A percentile compares a stretch with the other conserved stretches of the same genome.
Evolutionary conservation across 371 early-diverging fungal species (phyloP).

Genomic region (Umbelopsis sp.): DNA sequence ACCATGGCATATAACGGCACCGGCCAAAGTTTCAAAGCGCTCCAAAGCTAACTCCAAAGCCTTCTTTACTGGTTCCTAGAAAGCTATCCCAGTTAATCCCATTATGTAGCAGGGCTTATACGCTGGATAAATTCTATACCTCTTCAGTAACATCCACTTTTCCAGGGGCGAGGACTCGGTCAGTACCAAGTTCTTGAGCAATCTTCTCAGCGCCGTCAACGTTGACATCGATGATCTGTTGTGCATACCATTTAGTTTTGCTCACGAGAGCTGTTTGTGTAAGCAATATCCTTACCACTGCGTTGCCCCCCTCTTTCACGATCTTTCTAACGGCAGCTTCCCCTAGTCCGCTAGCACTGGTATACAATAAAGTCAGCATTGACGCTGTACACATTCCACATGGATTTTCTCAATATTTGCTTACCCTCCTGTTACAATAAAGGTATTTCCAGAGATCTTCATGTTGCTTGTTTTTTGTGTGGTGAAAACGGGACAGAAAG

Average conservation of each 20-base stretch:
- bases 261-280: not conserved
- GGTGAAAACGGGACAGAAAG: not conserved
- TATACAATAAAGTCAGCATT: not conserved
- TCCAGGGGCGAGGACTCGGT: conserved; percentile 44
- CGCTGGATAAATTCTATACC: conserved; percentile 22
- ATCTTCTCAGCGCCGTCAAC: conserved; percentile 27
- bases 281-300: conserved; percentile 25
- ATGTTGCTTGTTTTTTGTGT: conserved; percentile 7
- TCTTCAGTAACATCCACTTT: conserved; percentile 52
- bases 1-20: conserved; percentile 57
- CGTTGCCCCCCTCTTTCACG: conserved; percentile 29
- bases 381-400: not conserved
- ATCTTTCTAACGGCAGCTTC: conserved; percentile 32
- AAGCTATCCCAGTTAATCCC: no score
- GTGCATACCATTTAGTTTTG: not conserved
- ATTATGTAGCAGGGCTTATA: no score
- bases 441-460: conserved; percentile 29
- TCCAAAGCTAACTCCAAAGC: conserved; percentile 38
- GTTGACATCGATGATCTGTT: conserved; percentile 58
- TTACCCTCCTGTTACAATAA: conserved; percentile 52
- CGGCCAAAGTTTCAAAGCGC: conserved; percentile 36
- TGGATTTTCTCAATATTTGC: not conserved
- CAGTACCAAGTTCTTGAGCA: conserved; percentile 32
- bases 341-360: conserved; percentile 50
- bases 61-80: no score